Conservation (phyloP, 129 eudicot genomes). For the Chrysanthemum makinoi region DNA sequence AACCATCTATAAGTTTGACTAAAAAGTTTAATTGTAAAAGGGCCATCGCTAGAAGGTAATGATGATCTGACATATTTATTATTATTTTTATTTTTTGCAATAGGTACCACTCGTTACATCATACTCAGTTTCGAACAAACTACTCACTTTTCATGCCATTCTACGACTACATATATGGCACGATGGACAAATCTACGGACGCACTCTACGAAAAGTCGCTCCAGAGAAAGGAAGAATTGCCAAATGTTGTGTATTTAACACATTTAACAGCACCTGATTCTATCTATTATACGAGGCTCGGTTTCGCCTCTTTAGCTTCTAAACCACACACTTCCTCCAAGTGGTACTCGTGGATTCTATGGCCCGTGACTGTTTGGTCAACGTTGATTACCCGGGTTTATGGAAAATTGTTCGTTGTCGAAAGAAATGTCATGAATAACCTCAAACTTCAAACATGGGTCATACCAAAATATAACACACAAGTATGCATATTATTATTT, state of each 20-base stretch:
- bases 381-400: constrained; percentile 26
- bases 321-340: constrained; percentile 38
- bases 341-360: constrained; percentile 50
- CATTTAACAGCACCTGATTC: constrained; percentile 66
- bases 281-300: constrained; percentile 49
- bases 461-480: constrained; percentile 45
- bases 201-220: constrained; percentile 47
- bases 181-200: constrained; percentile 56
- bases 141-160: constrained; percentile 80
- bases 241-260: constrained; percentile 57
- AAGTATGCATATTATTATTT: constrained; percentile 29
- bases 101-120: constrained; percentile 79
- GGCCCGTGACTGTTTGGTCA: constrained; percentile 45
- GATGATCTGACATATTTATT: no score
- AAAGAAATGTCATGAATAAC: constrained; percentile 48
- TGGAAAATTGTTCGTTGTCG: constrained; percentile 40
- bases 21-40: no score
- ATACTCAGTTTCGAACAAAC: constrained; percentile 76
- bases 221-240: constrained; percentile 36
- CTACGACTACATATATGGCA: constrained; percentile 65
- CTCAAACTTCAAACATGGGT: constrained; percentile 56
- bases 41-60: no score
- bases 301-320: constrained; percentile 64
- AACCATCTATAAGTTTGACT: no score
- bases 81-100: no score